Conservation (phyloP, 805 yeast species). For the Ogataea dorogensis region DNA sequence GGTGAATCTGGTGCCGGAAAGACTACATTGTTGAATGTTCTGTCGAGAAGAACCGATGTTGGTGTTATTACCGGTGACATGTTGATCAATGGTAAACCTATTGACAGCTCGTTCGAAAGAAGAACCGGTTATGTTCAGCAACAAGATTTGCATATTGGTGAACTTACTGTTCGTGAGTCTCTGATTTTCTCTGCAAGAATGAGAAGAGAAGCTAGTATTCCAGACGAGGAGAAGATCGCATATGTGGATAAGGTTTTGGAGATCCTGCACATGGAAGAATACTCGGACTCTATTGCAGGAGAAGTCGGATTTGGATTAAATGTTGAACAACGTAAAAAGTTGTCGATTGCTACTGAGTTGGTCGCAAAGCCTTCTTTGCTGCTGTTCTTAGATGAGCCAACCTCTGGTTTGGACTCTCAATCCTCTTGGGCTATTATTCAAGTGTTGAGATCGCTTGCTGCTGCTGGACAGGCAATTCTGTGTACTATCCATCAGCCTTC, state of each 20-base stretch:
- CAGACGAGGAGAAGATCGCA: slow-evolving; percentile 42
- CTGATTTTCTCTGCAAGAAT: slow-evolving; percentile 48
- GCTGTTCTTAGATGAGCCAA: slow-evolving; percentile 58
- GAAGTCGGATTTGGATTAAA: slow-evolving; percentile 47
- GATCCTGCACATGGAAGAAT: slow-evolving; percentile 41
- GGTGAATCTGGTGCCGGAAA: slow-evolving; percentile 69
- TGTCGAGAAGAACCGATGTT: slow-evolving; percentile 49
- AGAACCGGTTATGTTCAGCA: slow-evolving; percentile 58
- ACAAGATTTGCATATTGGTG: slow-evolving; percentile 50
- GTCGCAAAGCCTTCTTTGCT: slow-evolving; percentile 54
- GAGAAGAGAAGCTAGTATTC: slow-evolving; percentile 42
- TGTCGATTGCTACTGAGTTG: slow-evolving; percentile 55
- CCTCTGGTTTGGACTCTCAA: slow-evolving; percentile 59
- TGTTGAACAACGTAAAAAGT: slow-evolving; percentile 53
- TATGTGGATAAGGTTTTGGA: slow-evolving; percentile 43
- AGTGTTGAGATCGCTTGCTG: slow-evolving; percentile 47
- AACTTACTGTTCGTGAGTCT: slow-evolving; percentile 52
- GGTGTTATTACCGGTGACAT: slow-evolving; percentile 58
- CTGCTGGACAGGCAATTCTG: slow-evolving; percentile 55
- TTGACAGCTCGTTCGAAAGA: slow-evolving; percentile 49
- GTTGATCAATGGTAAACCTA: slow-evolving; percentile 50
- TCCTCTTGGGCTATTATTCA: slow-evolving; percentile 59
- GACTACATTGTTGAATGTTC: slow-evolving; percentile 53
- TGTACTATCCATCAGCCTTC: slow-evolving; percentile 60
- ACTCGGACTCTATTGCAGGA: slow-evolving; percentile 53